Base-by-base conservation (phyloP, 139 green algal species). In the Chlorella sp. region DNA sequence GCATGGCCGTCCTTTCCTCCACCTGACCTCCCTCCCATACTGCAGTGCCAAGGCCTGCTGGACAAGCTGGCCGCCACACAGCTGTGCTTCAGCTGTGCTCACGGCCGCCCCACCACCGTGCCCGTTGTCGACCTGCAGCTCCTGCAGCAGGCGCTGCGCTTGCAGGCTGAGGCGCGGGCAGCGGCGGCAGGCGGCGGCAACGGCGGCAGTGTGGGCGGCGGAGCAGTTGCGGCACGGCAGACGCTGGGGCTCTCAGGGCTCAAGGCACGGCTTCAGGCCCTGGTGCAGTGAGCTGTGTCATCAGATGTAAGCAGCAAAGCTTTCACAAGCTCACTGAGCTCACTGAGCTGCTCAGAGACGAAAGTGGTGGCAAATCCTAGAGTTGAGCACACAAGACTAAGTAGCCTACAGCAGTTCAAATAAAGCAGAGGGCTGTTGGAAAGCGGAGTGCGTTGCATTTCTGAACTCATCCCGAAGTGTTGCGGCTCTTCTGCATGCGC, bases 1-100 rank as follows among this genome's bases (percentile, higher is more conserved):
- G n/a, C n/a, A n/a, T n/a, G n/a, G n/a, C n/a, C n/a, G n/a, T n/a
- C n/a, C n/a, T n/a, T n/a, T n/a, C n/a, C n/a, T n/a, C n/a, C n/a
- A n/a, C n/a, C n/a, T n/a, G n/a, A n/a, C n/a, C n/a, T n/a, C n/a
- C n/a, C n/a, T n/a, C n/a, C n/a, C n/a, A n/a, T n/a, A n/a, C n/a
- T 80, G 81, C 73, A 87, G 74, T 93, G 91, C 70, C 65, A 73
- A 2, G 41, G 65, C 1, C 89, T 98, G 70, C 41, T 98, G 62
- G 64, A 81, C 22, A 36, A 51, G 3, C 78, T 98, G 64, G 51
- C 54, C 1, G 9, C 13, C 0, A 95, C 93, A 3, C 40, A 89
- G 76, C 87, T 96, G 16, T 95, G 89, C 80, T 90, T 92, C 83
- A 88, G 82, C 62, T 98, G 95, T 83, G 95, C 95, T 3, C 95